A percentile compares a stretch with the other conserved stretches of the same genome.
Conservation (phyloP, 2,329 filamentous ascomycete species). For the Botrytis elliptica region DNA sequence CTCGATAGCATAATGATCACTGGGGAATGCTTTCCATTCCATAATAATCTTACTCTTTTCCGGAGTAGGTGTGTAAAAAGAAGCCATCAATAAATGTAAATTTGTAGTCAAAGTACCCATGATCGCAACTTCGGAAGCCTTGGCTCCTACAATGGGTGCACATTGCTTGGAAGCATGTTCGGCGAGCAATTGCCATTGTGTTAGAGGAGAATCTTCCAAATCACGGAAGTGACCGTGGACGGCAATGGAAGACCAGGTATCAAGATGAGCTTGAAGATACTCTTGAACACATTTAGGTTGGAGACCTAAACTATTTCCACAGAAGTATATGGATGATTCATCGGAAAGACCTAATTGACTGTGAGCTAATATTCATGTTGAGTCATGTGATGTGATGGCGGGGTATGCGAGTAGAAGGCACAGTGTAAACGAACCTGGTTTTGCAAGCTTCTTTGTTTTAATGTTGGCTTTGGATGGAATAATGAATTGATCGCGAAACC, state of each 20-base stretch:
- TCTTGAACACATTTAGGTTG: constrained; percentile 69
- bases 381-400: constrained; percentile 8
- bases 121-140: constrained; percentile 71
- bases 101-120: constrained; percentile 84
- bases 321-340: constrained; percentile 71
- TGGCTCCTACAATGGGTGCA: constrained; percentile 72
- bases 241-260: constrained; percentile 80
- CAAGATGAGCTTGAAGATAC: constrained; percentile 70
- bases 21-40: constrained; percentile 83
- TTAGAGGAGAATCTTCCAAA: constrained; percentile 65
- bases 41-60: constrained; percentile 66
- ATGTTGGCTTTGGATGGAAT: constrained; percentile 74
- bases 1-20: constrained; percentile 59
- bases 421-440: constrained; percentile 16
- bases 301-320: constrained; percentile 84
- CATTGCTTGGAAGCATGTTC: constrained; percentile 69
- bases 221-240: constrained; percentile 80
- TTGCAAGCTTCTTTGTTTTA: constrained; percentile 53
- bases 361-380: not conserved
- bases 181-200: constrained; percentile 76
- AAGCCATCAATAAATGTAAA: constrained; percentile 66
- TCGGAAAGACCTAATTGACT: constrained; percentile 24
- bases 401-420: constrained; percentile 26
- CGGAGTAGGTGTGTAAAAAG: constrained; percentile 64
- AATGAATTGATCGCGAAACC: constrained; percentile 69